A percentile compares a stretch with the other conserved stretches of the same genome.
Evolutionary conservation across 2,329 filamentous ascomycete species (phyloP).

Genomic region (Blastomyces parvus): DNA sequence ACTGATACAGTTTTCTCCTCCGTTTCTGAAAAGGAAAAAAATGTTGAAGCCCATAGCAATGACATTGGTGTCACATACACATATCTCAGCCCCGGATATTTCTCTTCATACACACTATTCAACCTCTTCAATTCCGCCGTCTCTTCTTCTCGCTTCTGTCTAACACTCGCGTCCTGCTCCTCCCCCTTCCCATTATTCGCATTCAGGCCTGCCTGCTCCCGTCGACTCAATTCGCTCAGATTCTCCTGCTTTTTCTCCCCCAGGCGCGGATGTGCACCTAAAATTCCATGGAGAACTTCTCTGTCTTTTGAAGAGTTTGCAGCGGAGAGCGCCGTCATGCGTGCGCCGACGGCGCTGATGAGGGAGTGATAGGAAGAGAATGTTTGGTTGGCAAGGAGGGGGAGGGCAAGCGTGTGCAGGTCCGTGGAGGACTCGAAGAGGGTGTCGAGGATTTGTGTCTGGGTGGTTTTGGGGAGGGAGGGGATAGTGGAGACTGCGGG

Average conservation of each 20-base stretch:
- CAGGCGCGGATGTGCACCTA: slow-evolving; percentile 73
- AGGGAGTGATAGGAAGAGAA: slow-evolving; percentile 62
- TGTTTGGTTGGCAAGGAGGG: slow-evolving; percentile 50
- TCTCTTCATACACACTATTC: slow-evolving; percentile 70
- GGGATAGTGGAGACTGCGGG: slow-evolving; percentile 11
- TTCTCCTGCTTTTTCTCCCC: slow-evolving; percentile 63
- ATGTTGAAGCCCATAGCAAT: not conserved
- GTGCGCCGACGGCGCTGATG: slow-evolving; percentile 55
- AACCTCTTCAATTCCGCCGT: slow-evolving; percentile 46
- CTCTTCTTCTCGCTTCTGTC: slow-evolving; percentile 21
- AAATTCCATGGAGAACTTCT: slow-evolving; percentile 56
- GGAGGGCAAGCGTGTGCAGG: slow-evolving; percentile 62
- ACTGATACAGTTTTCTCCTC: slow-evolving; percentile 10
- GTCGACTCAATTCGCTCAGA: slow-evolving; percentile 61
- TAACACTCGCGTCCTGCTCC: slow-evolving; percentile 25
- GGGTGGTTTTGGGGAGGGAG: slow-evolving; percentile 11
- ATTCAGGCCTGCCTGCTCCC: slow-evolving; percentile 68
- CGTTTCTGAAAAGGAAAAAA: not conserved
- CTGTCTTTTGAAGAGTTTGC: slow-evolving; percentile 43
- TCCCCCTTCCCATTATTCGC: slow-evolving; percentile 22
- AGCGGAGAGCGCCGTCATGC: slow-evolving; percentile 52
- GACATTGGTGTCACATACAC: slow-evolving; percentile 42
- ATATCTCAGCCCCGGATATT: slow-evolving; percentile 73
- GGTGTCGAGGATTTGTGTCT: slow-evolving; percentile 51
- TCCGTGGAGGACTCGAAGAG: slow-evolving; percentile 75